Conservation (phyloP, 306 rosid genomes). For the Cucurbita maxima region DNA sequence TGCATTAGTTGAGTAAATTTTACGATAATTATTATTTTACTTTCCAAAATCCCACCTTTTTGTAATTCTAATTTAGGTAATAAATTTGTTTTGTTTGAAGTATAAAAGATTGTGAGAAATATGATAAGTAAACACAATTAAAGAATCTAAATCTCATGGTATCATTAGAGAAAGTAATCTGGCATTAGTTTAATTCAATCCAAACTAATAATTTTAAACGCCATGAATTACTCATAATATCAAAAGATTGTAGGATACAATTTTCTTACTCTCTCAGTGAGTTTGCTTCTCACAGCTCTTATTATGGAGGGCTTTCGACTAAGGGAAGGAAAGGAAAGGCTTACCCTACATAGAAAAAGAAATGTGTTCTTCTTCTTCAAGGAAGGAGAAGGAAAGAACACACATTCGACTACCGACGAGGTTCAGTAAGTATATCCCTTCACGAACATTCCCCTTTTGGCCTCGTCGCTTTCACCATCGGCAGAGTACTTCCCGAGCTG, state of each 20-base stretch:
- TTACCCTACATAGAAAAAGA: not conserved
- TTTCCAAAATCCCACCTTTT: no score
- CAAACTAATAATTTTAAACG: no score
- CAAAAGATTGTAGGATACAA: conserved; percentile 3
- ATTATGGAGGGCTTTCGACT: not conserved
- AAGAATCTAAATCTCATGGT: no score
- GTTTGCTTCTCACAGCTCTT: conserved; percentile 9
- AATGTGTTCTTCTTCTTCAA: not conserved
- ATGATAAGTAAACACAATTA: no score
- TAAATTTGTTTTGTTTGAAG: no score
- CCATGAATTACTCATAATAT: no score
- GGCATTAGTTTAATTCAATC: no score
- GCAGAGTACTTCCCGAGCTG: conserved; percentile 92
- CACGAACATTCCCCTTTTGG: conserved; percentile 84
- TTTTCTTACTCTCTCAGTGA: conserved; percentile 5
- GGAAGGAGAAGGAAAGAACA: not conserved
- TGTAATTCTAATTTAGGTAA: no score
- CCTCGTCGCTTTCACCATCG: conserved; percentile 72
- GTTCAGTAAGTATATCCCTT: conserved; percentile 76
- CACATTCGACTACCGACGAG: not conserved
- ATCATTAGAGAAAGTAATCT: no score
- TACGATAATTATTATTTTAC: no score
- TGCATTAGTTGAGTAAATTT: no score
- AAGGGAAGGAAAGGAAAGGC: not conserved
- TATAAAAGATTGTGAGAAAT: no score